Base-by-base conservation (phyloP, 2,329 filamentous ascomycete genomes). In the Aspergillus viridinutans region DNA sequence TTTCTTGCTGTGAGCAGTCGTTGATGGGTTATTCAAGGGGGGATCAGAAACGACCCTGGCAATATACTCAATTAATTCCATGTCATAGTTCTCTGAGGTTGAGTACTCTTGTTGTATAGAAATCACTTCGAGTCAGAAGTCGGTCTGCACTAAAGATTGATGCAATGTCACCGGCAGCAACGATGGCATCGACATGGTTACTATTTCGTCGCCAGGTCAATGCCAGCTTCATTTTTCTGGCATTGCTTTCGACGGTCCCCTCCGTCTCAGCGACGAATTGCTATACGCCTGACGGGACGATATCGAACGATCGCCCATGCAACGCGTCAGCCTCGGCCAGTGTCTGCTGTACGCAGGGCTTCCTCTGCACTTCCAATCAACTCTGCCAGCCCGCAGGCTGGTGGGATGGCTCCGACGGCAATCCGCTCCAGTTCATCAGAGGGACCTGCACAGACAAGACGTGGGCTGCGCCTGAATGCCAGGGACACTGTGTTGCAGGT, bases 341-440 rank as follows among this genome's bases (percentile, higher is more conserved):
- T 20, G 54, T 56, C 25, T 56, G 49, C 49, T 56, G 54, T 21
- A 52, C 49, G 3, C 49, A 56, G 26, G 54, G 49, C 14, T 56
- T 56, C 49, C 45, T 52, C 10, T 56, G 54, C 38, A 56, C 49
- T 4, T 56, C 49, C 4, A 56, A 51, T 17, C 26, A 32, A 9
- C 49, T 56, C 23, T 52, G 54, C 35, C 49, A 56, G 42, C 49
- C 54, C n/a, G 49, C 49, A 26, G 23, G 32, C 38, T 51, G 53
- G 48, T 55, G 54, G 49, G 25, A 40, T 40, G 49, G 54, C 17
- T 29, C 43, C 7, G n/a, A 21, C 21, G 54, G 54, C 20, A 52
- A 52, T 40, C 40, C 38, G 9, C 49, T 56, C 12, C 49, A 52
- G 29, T 52, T 56, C 38, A 52, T 56, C 38, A 51, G 49, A 38